Evolutionary conservation across 148 eudicot species (phyloP).

Genomic region (Amaranthus hypochondriacus): DNA sequence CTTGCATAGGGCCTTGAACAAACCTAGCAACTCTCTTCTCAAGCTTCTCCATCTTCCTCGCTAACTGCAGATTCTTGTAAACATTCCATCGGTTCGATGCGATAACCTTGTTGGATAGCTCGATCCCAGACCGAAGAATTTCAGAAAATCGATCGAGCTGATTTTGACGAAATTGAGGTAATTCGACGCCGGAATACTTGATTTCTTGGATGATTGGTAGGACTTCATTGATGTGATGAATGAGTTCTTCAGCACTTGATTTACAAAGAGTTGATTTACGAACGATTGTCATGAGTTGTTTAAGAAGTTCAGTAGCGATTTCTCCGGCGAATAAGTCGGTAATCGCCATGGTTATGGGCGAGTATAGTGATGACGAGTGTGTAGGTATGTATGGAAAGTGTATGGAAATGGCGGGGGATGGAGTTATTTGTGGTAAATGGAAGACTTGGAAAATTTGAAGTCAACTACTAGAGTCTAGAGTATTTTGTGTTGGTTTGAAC

Average conservation of each 20-base stretch:
- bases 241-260: slow-evolving; percentile 55
- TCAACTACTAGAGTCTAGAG: too few relatives aligned
- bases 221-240: slow-evolving; percentile 37
- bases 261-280: slow-evolving; percentile 44
- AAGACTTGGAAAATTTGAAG: slow-evolving; percentile 4
- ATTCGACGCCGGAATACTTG: slow-evolving; percentile 70
- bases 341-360: slow-evolving; percentile 42
- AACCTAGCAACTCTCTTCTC: slow-evolving; percentile 53
- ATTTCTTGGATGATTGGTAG: slow-evolving; percentile 76
- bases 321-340: slow-evolving; percentile 84
- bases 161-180: slow-evolving; percentile 53
- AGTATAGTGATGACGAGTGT: background rate
- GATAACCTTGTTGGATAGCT: slow-evolving; percentile 52
- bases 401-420: background rate
- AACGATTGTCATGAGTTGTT: slow-evolving; percentile 37
- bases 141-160: slow-evolving; percentile 67
- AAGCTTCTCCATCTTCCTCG: slow-evolving; percentile 76
- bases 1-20: slow-evolving; percentile 60
- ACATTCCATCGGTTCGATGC: slow-evolving; percentile 65
- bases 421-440: background rate
- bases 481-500: too few relatives aligned
- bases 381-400: background rate
- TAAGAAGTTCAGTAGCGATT: slow-evolving; percentile 78
- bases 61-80: slow-evolving; percentile 56
- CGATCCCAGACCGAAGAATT: slow-evolving; percentile 40